Conservation (phyloP, 2,329 filamentous ascomycete species). For the Lachnellula hyalina region DNA sequence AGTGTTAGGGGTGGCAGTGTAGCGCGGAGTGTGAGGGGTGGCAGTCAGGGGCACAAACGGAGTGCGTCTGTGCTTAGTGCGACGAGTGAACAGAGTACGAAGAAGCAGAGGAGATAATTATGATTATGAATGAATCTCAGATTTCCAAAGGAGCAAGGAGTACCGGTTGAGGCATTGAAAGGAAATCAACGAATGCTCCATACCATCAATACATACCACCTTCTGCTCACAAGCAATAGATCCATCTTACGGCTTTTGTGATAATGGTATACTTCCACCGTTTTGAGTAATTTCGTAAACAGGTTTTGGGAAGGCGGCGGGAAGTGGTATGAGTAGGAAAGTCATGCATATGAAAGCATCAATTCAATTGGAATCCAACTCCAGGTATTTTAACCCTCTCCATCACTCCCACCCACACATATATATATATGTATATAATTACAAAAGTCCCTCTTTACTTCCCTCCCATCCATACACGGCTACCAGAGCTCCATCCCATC, state of each 20-base stretch:
- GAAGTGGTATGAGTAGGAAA: neutral
- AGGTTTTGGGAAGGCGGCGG: no score
- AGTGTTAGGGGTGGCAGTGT: slow-evolving; percentile 62
- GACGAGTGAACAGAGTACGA: slow-evolving; percentile 54
- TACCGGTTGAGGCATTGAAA: neutral
- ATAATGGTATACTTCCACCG: no score
- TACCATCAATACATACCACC: neutral
- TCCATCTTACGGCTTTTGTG: no score
- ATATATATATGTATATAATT: neutral
- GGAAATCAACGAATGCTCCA: neutral
- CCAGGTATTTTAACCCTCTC: neutral
- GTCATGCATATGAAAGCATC: neutral
- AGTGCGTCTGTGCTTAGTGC: slow-evolving; percentile 77
- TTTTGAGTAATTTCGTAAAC: no score
- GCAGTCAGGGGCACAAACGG: slow-evolving; percentile 63
- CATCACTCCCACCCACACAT: neutral
- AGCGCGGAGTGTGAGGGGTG: slow-evolving; percentile 52
- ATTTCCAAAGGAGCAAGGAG: no score
- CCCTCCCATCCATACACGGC: neutral
- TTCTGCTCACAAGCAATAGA: no score
- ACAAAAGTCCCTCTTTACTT: neutral
- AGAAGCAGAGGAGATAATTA: slow-evolving; percentile 38
- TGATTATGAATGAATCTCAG: no score
- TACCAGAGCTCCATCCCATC: slow-evolving; percentile 3
- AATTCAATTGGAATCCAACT: neutral